These are phyloP conservation scores for Saccharomycopsis babjevae DNA, from an alignment of 805 yeast genomes.

Conservation along the genomic window DNA sequence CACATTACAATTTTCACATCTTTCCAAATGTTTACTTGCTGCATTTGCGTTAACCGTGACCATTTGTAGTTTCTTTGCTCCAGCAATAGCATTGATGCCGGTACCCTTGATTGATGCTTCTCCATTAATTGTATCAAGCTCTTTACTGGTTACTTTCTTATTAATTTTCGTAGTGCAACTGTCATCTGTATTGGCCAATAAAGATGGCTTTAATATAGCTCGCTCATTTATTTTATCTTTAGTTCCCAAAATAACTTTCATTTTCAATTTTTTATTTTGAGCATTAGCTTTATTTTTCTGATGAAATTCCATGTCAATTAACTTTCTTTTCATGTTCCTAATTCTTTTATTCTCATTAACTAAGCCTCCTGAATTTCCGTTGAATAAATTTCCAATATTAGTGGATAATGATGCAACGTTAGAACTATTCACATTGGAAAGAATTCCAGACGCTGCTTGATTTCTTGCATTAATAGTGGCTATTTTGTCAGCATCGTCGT, in stretches of 20 bases:
- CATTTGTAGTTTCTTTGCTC: not conserved
- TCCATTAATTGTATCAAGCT: not conserved
- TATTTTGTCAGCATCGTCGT: not conserved
- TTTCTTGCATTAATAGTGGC: not conserved
- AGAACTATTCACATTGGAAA: not conserved
- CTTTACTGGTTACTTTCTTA: not conserved
- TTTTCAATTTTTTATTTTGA: not conserved
- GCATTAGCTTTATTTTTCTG: not conserved
- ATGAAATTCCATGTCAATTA: not conserved
- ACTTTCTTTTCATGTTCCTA: not conserved
- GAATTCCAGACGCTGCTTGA: not conserved
- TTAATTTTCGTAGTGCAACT: not conserved
- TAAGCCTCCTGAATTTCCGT: not conserved
- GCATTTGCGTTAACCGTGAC: not conserved
- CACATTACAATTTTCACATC: constrained; percentile 83
- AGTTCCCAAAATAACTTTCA: not conserved
- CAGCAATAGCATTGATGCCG: not conserved
- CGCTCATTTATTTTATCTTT: not conserved
- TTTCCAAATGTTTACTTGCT: constrained; percentile 1
- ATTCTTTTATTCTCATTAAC: not conserved
- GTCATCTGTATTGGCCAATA: not conserved
- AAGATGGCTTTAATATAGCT: not conserved
- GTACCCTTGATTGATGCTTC: not conserved
- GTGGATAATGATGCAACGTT: not conserved
- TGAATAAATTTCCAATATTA: not conserved